A percentile compares a stretch with the other conserved stretches of the same genome.
Evolutionary conservation across 331 rosid species (phyloP).

Genomic region (Dryas integrifolia): DNA sequence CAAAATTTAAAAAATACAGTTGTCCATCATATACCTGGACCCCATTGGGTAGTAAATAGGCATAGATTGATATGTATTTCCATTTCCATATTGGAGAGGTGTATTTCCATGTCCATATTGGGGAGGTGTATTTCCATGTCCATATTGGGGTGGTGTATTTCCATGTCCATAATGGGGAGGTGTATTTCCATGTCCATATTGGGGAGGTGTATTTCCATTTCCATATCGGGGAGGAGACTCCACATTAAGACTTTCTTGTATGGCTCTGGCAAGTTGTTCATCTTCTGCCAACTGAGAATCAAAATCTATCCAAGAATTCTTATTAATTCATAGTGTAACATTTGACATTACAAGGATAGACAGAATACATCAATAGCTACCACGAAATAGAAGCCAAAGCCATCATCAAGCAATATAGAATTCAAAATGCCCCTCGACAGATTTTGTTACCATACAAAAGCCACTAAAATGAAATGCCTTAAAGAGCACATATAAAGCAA

Average conservation of each 20-base stretch:
- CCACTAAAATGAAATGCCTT: constrained; percentile 1
- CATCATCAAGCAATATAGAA: constrained; percentile 4
- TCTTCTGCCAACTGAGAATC: constrained; percentile 76
- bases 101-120: constrained; percentile 11
- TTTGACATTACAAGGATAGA: neutral
- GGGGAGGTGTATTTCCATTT: constrained; percentile 33
- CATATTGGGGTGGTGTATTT: constrained; percentile 5
- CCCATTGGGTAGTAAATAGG: constrained; percentile 58
- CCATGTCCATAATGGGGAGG: constrained; percentile 28
- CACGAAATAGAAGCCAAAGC: neutral
- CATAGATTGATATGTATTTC: constrained; percentile 48
- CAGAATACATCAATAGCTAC: neutral
- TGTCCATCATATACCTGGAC: constrained; percentile 48
- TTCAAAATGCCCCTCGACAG: constrained; percentile 1
- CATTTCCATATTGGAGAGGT: constrained; percentile 13
- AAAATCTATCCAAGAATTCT: constrained; percentile 29
- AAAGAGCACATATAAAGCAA: neutral
- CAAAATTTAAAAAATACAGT: neutral
- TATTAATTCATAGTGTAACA: neutral
- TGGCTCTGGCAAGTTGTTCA: constrained; percentile 83
- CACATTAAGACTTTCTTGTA: constrained; percentile 77
- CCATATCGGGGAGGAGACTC: constrained; percentile 71
- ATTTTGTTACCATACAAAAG: neutral
- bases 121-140: constrained; percentile 16
- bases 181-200: neutral